Base-by-base conservation (phyloP, 73 alveolate species). In the Urostyla sp. region DNA sequence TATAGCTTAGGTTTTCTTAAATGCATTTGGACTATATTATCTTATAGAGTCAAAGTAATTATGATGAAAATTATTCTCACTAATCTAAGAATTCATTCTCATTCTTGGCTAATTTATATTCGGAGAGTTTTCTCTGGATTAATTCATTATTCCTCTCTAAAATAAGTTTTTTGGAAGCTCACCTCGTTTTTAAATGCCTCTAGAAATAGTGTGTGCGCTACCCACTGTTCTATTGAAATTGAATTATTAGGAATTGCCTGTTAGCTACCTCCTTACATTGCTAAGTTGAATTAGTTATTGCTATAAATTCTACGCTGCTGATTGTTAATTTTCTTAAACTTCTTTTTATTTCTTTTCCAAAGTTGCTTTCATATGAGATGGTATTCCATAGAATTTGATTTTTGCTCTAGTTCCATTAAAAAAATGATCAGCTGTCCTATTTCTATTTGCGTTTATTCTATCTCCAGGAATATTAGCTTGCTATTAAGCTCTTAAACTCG, bases 91-190 rank as follows among this genome's bases (percentile, higher is more conserved):
- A 20, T 37, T 18, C 53, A 46, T 30, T 2, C 56, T 69, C 11
- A 49, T 54, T 23, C 72, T 20, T 8, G 3, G 6, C 20, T 66
- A 31, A 66, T 24, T 45, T 16, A 30, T 20, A 50, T 50, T 49
- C 20, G 83, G 67, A 30, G 67, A 49, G 27, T 48, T 48, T 15
- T 69, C 44, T 3, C 35, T 44, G 28, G 13, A 27, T 1, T 69
- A 7, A 31, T 69, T 69, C 69, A 69, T 45, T 13, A 69, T 69
- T 46, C 83, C 83, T 49, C 69, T 69, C 54, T 69, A 37, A 46
- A 69, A 49, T 49, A 69, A 48, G 40, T 49, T 69, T 20, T 21
- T 46, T 1, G 83, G 83, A 2, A 69, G 1, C 15, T 44, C 30
- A 10, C 83, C 83, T 69, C 83, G 44, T 32, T 69, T 69, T 30